phyloP scores from a whole-genome alignment of 768 basidiomycete species.

The Leccinum variicolor region DNA sequence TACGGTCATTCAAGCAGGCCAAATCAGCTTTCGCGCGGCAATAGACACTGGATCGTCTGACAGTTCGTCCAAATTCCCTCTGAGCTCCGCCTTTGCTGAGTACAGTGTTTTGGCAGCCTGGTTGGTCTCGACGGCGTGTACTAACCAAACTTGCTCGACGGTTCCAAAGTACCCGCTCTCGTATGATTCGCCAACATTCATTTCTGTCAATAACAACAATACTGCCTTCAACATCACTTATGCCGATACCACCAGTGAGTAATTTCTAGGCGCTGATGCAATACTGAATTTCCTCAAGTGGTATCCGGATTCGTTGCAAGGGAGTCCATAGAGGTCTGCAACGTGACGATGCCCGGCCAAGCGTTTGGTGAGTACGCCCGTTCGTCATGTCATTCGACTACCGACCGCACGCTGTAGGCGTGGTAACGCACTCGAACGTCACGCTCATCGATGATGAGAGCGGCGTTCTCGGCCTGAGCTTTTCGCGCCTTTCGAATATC shows the following conservation, averaged over 20 bases:
- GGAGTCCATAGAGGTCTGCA: slow-evolving; percentile 60
- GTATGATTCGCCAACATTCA: slow-evolving; percentile 66
- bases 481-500: slow-evolving; percentile 68
- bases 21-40: slow-evolving; percentile 62
- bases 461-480: slow-evolving; percentile 74
- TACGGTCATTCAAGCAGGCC: slow-evolving; percentile 55
- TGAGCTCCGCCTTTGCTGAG: background rate
- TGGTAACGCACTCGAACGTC: slow-evolving; percentile 62
- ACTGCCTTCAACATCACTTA: slow-evolving; percentile 61
- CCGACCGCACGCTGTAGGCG: slow-evolving; percentile 37
- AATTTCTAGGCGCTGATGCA: background rate
- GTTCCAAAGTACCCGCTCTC: slow-evolving; percentile 70
- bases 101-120: slow-evolving; percentile 50
- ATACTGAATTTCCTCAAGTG: slow-evolving; percentile 35
- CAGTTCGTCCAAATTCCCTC: slow-evolving; percentile 13
- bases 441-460: slow-evolving; percentile 61
- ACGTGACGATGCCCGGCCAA: slow-evolving; percentile 58
- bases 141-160: slow-evolving; percentile 46
- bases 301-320: slow-evolving; percentile 68
- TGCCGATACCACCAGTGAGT: slow-evolving; percentile 66
- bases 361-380: slow-evolving; percentile 53
- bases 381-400: slow-evolving; percentile 1
- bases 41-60: slow-evolving; percentile 67
- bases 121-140: slow-evolving; percentile 64
- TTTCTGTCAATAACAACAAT: slow-evolving; percentile 54